Evolutionary conservation across 257 asterid species (phyloP).

Genomic region (Asclepias syriaca): DNA sequence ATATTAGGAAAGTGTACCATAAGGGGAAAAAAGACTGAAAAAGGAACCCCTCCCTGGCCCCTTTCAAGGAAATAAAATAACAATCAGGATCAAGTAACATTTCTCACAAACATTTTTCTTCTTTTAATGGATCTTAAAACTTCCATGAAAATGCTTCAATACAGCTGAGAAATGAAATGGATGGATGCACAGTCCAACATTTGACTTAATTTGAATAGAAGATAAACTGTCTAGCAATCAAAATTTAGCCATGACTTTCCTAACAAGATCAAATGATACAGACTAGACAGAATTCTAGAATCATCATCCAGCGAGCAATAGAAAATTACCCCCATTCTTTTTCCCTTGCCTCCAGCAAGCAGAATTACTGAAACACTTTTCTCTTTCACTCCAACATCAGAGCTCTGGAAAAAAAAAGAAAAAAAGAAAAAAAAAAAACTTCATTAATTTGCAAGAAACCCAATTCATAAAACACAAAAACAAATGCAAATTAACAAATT

Average conservation of each 20-base stretch:
- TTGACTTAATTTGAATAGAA: not conserved
- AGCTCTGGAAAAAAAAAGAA: conserved; percentile 24
- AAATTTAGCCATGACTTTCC: not conserved
- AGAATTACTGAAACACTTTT: conserved; percentile 84
- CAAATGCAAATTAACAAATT: not conserved
- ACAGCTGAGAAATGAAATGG: not conserved
- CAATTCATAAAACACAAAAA: not conserved
- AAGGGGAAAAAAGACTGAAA: not conserved
- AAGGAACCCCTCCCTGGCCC: not conserved
- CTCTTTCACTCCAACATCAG: conserved; percentile 60
- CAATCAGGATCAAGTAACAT: not conserved
- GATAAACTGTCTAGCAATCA: not conserved
- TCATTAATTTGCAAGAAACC: not conserved
- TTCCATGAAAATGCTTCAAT: not conserved
- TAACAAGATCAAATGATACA: not conserved
- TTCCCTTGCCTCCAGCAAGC: conserved; percentile 98
- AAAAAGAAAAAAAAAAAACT: too few relatives aligned
- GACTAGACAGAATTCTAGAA: not conserved
- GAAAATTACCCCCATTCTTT: conserved; percentile 87
- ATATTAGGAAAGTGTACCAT: not conserved
- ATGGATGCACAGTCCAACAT: not conserved
- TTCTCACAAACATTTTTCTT: not conserved
- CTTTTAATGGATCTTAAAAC: not conserved
- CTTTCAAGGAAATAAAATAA: not conserved
- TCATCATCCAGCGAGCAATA: not conserved